Base-by-base conservation (phyloP, 2,329 filamentous ascomycete species). In the Harringtonia aguacate region DNA sequence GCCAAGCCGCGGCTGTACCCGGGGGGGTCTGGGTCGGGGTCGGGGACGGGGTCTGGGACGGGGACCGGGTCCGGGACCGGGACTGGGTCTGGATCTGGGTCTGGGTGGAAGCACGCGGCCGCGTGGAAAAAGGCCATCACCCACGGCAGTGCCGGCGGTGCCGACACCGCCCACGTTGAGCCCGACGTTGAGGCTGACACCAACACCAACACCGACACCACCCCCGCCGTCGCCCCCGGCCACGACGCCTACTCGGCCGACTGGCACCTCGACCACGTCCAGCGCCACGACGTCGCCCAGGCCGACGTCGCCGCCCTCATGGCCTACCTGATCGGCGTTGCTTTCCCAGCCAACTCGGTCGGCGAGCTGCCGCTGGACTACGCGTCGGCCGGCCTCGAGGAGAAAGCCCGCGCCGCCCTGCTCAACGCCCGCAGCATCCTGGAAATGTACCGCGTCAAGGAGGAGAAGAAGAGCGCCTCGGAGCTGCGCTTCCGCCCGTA, bases 371-470 rank as follows among this genome's bases (percentile, higher is more conserved):
- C 92, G 0, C 67, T 98, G 27, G 76, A 85, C 0, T 98, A 84
- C 59, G 66, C 97, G 9, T 76, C 84, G 41, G 85, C 82, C 1
- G 72, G 72, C 53, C 72, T 79, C 9, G 72, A 78, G 42, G 79
- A 86, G 50, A 95, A 97, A 61, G 86, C 94, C 0, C 74, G 85
- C 54, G 90, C 88, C 1, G 79, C 86, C 7, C 67, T 95, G 18
- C 81, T 84, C 31, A 98, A 98, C 56, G 84, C 88, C 0, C 79
- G 79, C 53, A 81, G 83, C 34, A 92, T 98, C 39, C 66, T 98
- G 27, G 92, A 98, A 59, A 95, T 95, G 83, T 98, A 97, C 58
- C 79, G 77, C 22, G 84, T 98, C 47, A 98, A 98, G 64, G 90
- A 97, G 60, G 79, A 81, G 50, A 75, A 82, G 51, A 97, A 97